Evolutionary conservation across 2,329 filamentous ascomycete genomes (phyloP), one percentile per base, ranked within the genome.

Genomic region (Ploettnerulaceae sp.): DNA sequence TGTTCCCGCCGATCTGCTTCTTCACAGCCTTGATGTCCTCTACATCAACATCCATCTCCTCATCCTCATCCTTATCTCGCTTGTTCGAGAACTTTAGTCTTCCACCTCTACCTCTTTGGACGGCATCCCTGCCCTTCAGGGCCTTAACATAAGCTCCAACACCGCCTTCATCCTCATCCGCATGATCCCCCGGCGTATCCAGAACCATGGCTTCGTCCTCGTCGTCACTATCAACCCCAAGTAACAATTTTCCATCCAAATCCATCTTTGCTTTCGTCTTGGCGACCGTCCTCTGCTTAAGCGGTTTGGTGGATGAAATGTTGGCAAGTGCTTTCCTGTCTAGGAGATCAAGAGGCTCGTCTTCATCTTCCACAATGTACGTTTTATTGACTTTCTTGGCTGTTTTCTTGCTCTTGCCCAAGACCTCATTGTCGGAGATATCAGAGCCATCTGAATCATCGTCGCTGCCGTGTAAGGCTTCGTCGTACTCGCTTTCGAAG

Each of bases 401-500:
- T 54, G 68, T 61, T 64, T 73, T 71, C 55, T 68, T 71, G 24
- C 56, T 65, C 58, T 67, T 67, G 31, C 69, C 69, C 3, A 72
- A 67, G 55, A 70, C 69, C 42, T 82, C 79, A 56, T 76, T 78
- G 55, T 83, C 80, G 7, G 79, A 80, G 48, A 81, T 77, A 47
- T 79, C 81, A 1, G 75, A 79, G 5, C 73, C 79, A 24, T 82
- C 79, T 4, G 78, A 81, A 32, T 70, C 71, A 1, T 66, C 66
- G 41, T 72, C 72, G 9, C 72, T 64, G 14, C 60, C 62, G 64
- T 96, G 95, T 25, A 98, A 79, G n/a, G 91, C 90, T 67, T 95
- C 86, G 65, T 97, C 91, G 66, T 93, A 96, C 62, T 94, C 91
- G 67, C 86, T 94, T 67, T 90, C 89, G 64, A 94, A 95, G 49